Evolutionary conservation across 83 land plant species (phyloP).

Genomic region (Picea abies): DNA sequence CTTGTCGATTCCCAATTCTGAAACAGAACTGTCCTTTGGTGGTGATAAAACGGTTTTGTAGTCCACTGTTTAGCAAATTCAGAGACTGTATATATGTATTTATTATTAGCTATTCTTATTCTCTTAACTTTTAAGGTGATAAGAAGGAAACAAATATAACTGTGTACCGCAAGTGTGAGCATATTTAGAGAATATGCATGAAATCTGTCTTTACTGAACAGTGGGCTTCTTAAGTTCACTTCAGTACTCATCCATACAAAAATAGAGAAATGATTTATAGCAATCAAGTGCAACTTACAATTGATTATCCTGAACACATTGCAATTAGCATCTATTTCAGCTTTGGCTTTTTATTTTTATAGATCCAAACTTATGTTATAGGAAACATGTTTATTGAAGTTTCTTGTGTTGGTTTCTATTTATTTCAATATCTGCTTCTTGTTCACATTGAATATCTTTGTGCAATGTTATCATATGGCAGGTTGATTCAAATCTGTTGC

Average conservation of each 20-base stretch:
- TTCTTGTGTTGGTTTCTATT: neutral
- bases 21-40: neutral
- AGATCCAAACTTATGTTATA: neutral
- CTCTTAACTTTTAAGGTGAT: neutral
- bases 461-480: neutral
- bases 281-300: neutral
- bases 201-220: neutral
- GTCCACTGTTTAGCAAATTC: neutral
- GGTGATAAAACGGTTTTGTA: neutral
- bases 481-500: neutral
- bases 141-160: conserved; percentile 5
- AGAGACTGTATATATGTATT: neutral
- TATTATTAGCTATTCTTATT: neutral
- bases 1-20: neutral
- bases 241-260: neutral
- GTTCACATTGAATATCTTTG: neutral
- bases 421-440: neutral
- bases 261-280: neutral
- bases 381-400: neutral
- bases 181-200: neutral
- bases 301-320: neutral
- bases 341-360: neutral
- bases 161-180: neutral
- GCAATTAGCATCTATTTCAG: neutral
- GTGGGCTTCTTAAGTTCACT: neutral